These are phyloP conservation scores for Phytopythium chamaehyphon DNA, from an alignment of 352 stramenopile species.

Conservation along the genomic window DNA sequence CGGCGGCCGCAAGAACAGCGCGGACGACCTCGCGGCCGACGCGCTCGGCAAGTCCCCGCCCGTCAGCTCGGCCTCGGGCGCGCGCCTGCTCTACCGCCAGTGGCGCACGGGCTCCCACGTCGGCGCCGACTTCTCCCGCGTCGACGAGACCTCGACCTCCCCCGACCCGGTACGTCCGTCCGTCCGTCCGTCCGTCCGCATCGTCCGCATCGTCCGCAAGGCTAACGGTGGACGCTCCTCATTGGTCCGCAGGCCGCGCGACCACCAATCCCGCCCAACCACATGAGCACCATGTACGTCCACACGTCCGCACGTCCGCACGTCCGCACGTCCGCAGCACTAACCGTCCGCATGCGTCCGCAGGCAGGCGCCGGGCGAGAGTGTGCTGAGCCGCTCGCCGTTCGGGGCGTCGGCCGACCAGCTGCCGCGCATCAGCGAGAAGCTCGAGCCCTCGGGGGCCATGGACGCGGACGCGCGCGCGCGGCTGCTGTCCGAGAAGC, in stretches of 20 bases:
- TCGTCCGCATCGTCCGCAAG: not conserved
- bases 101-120: conserved; percentile 65
- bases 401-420: conserved; percentile 31
- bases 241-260: not conserved
- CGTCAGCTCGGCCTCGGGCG: conserved; percentile 52
- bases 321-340: not conserved
- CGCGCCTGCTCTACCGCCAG: conserved; percentile 72
- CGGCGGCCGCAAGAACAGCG: conserved; percentile 47
- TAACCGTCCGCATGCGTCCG: not conserved
- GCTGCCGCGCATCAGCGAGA: conserved; percentile 67
- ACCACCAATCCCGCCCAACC: not conserved
- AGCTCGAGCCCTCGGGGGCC: conserved; percentile 28
- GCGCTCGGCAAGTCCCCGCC: conserved; percentile 31
- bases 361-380: conserved; percentile 25
- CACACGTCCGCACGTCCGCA: not conserved
- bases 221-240: conserved; percentile 1
- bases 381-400: conserved; percentile 44
- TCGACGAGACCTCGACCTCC: conserved; percentile 13
- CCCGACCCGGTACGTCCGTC: conserved; percentile 2
- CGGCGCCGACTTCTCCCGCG: conserved; percentile 25
- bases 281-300: conserved; percentile 65
- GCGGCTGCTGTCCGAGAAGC: conserved; percentile 62
- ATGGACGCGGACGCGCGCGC: conserved; percentile 48
- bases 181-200: too few relatives aligned
- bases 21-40: conserved; percentile 61